phyloP scores from a whole-genome alignment of 1,284 basidiomycete genomes.

The Xanthoconium separans region DNA sequence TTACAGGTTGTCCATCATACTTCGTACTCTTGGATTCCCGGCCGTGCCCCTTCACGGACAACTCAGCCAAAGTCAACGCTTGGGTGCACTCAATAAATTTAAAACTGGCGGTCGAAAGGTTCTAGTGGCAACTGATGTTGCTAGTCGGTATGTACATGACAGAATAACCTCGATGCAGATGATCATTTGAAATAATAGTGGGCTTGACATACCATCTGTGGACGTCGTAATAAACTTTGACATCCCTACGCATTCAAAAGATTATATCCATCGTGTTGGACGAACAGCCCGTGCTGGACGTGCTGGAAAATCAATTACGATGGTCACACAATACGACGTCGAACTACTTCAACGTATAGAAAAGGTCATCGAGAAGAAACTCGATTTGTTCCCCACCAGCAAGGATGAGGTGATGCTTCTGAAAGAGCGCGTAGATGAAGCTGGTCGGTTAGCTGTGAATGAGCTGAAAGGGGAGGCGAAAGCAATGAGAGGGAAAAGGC shows the following conservation, averaged over 20 bases:
- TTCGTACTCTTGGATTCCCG: conserved; percentile 90
- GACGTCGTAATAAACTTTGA: conserved; percentile 99
- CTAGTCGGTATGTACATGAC: conserved; percentile 67
- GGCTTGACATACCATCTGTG: conserved; percentile 95
- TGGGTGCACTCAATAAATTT: conserved; percentile 96
- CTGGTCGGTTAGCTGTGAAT: conserved; percentile 76
- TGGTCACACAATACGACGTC: conserved; percentile 98
- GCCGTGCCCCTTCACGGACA: conserved; percentile 97
- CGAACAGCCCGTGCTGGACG: conserved; percentile 96
- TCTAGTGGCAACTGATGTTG: conserved; percentile 96
- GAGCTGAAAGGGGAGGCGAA: conserved; percentile 73
- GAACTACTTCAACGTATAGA: conserved; percentile 96
- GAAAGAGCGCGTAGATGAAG: conserved; percentile 89
- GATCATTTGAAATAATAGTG: conserved; percentile 50
- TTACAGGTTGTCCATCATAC: conserved; percentile 79
- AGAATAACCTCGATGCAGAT: conserved; percentile 4
- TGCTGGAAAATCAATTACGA: conserved; percentile 92
- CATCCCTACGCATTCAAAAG: conserved; percentile 97
- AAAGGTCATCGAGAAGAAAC: conserved; percentile 87
- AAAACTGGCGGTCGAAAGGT: conserved; percentile 92
- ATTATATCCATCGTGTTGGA: conserved; percentile 98
- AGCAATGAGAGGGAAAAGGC: conserved; percentile 53
- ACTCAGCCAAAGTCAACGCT: conserved; percentile 88
- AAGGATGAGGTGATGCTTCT: conserved; percentile 89
- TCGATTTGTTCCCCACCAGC: conserved; percentile 89